Percentiles rank a stretch among this genome's conserved stretches.
These are phyloP conservation scores for Collybiopsis confluens DNA, from an alignment of 768 basidiomycete genomes.

Conservation along the genomic window DNA sequence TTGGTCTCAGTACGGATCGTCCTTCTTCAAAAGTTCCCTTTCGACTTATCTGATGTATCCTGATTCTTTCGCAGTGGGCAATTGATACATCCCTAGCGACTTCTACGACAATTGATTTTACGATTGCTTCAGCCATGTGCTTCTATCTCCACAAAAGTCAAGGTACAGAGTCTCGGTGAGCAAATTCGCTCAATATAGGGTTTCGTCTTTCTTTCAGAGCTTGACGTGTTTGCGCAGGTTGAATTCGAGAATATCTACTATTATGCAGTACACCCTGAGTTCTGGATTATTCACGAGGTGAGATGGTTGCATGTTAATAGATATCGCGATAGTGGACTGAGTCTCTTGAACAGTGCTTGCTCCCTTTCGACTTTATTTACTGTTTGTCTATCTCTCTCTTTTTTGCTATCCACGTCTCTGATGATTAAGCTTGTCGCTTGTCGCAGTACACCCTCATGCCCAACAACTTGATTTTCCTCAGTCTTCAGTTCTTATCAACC, in stretches of 20 bases:
- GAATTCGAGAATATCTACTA: conserved; percentile 28
- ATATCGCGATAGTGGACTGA: conserved; percentile 10
- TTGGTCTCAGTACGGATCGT: conserved; percentile 25
- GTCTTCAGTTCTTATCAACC: conserved; percentile 38
- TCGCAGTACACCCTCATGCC: conserved; percentile 38
- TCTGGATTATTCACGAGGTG: conserved; percentile 37
- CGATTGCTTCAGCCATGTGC: conserved; percentile 34
- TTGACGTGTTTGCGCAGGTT: conserved; percentile 16
- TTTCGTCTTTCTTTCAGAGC: not conserved
- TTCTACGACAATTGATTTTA: conserved; percentile 40
- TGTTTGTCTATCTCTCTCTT: conserved; percentile 22
- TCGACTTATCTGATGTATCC: not conserved
- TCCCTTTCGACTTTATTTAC: conserved; percentile 40
- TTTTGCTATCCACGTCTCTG: not conserved
- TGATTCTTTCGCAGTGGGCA: conserved; percentile 29
- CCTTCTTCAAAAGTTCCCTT: not conserved
- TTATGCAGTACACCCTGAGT: conserved; percentile 34
- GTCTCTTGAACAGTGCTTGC: conserved; percentile 30
- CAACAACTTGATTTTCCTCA: conserved; percentile 39
- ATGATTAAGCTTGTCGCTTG: not conserved
- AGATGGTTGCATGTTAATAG: not conserved
- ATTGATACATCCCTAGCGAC: conserved; percentile 37
- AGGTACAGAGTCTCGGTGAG: conserved; percentile 3
- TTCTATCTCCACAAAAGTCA: conserved; percentile 30
- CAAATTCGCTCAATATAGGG: not conserved